Evolutionary conservation across 176 grass and related monocot genomes (phyloP).

Genomic region (Hyparrhenia diplandra): DNA sequence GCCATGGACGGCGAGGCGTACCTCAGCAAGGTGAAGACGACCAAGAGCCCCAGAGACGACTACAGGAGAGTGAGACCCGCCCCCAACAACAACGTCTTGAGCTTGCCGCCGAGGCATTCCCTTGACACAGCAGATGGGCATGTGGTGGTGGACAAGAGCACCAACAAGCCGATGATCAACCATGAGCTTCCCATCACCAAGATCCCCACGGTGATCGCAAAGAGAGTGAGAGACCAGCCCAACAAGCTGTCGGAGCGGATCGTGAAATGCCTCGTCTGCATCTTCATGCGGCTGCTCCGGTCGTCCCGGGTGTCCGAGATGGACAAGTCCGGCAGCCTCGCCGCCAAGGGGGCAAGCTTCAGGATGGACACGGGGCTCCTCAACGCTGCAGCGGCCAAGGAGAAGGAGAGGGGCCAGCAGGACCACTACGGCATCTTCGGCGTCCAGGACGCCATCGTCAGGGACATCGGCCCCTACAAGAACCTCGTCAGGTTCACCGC

Average conservation of each 20-base stretch:
- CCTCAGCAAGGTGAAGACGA: constrained; percentile 29
- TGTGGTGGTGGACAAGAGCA: background rate
- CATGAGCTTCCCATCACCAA: constrained; percentile 28
- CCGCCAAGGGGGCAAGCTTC: constrained; percentile 37
- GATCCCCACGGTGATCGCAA: background rate
- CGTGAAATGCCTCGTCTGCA: constrained; percentile 71
- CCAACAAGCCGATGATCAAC: background rate
- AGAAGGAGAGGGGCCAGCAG: constrained; percentile 47
- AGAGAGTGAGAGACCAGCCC: background rate
- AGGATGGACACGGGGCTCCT: constrained; percentile 23
- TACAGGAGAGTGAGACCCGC: too few relatives aligned
- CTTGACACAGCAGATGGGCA: background rate
- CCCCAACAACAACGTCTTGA: too few relatives aligned
- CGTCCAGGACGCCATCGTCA: constrained; percentile 58
- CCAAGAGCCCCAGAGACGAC: background rate
- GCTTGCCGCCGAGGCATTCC: background rate
- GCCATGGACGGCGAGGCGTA: constrained; percentile 72
- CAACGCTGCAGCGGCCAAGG: background rate
- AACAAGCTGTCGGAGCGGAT: constrained; percentile 98
- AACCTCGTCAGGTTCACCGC: constrained; percentile 84
- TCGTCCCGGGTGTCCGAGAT: constrained; percentile 52
- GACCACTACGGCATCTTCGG: constrained; percentile 77
- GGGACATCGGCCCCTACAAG: constrained; percentile 90
- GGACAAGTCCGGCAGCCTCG: background rate
- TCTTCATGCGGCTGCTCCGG: constrained; percentile 79